Base-by-base conservation (phyloP, 2,329 filamentous ascomycete genomes). In the Aspergillus fischeri region DNA sequence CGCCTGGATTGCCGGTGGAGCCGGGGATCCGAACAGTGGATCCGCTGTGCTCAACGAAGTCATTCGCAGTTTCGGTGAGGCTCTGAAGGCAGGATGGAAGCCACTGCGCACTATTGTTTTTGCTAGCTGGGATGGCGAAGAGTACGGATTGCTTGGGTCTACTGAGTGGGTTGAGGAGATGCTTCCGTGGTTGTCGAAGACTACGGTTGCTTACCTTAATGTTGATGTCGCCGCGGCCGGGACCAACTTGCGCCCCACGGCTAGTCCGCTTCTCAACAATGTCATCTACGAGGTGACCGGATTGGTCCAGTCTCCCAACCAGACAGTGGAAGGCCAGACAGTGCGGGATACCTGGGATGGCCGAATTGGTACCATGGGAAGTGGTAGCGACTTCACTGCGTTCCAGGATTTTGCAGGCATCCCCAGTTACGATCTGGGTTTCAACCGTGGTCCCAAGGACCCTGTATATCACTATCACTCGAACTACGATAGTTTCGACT, bases 161-260 rank as follows among this genome's bases (percentile, higher is more conserved):
- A 96, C 92, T 0, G 92, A 96, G 70, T 96, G 92, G 91, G 91
- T 96, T 0, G 92, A 96, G 70, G 91, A 96, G 63, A 91, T 90
- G 66, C 75, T 95, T 0, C 88, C 90, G 0, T 96, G 91, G 91
- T 82, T 96, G 11, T 81, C 82, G 2, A 80, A 81, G 3, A 81
- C 88, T 44, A 88, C 86, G 56, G 83, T 96, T 17, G 91, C 91
- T 9, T 96, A 96, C 68, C 75, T 96, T 61, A 96, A 96, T 71
- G 85, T 96, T 55, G 92, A 96, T 65, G 86, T 91, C 5, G 90
- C 87, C 29, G 82, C 87, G 3, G 71, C 78, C 4, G 90, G 91
- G 0, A 82, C 84, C 0, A 56, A 79, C n/a, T 91, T 94, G 67
- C 65, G 67, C 1, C 82, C 85, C 17, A 77, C 83, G 0, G 89